Evolutionary conservation across 257 asterid species (phyloP).

Genomic region (Solanum lycopersicoides): DNA sequence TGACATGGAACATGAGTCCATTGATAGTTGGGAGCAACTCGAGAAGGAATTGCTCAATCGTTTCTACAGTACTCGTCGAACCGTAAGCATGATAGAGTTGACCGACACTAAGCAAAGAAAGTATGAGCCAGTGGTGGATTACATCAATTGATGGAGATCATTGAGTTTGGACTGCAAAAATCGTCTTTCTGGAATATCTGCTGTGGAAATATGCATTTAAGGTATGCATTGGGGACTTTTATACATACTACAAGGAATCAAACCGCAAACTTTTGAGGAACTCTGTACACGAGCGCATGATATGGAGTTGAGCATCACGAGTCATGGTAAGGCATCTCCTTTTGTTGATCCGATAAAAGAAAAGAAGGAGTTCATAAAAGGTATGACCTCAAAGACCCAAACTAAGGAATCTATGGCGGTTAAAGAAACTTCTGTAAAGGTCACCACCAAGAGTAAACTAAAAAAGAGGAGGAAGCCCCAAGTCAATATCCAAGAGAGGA

Average conservation of each 20-base stretch:
- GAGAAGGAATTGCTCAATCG: background rate
- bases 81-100: background rate
- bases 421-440: background rate
- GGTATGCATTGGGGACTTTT: background rate
- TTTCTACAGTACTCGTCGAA: background rate
- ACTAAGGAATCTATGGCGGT: background rate
- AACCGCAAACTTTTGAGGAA: background rate
- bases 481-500: background rate
- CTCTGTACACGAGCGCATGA: background rate
- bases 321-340: background rate
- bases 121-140: background rate
- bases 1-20: background rate
- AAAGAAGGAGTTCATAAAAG: no score
- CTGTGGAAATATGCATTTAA: background rate
- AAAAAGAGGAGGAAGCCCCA: background rate
- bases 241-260: background rate
- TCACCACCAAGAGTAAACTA: background rate
- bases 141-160: background rate
- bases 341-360: background rate
- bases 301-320: background rate
- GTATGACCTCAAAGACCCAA: background rate
- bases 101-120: background rate
- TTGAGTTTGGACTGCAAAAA: background rate
- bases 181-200: background rate
- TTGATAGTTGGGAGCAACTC: background rate